Evolutionary conservation across 345 rosid species (phyloP), one percentile per base, ranked within the genome.

Genomic region (Dovyalis caffra): DNA sequence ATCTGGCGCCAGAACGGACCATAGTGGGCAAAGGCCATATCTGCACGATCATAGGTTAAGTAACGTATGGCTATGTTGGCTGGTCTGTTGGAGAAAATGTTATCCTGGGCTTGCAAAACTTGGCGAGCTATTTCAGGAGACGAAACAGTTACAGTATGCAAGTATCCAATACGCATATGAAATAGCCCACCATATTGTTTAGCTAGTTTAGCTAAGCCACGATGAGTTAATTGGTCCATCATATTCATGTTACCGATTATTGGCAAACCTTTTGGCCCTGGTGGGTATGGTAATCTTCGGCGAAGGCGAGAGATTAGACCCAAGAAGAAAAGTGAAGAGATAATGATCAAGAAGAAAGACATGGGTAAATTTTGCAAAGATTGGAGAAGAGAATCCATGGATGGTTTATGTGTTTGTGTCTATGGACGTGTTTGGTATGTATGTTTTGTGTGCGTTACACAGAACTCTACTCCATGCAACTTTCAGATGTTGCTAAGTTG

Each of bases 1-100:
- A 93, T 93, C 87, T 93, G 98, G 34, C 99, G 80, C 99, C 99
- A 93, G 60, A 92, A 93, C 0, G 99, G 98, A 0, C 99, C 99
- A 72, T 93, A 96, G 80, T 92, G 90, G 16, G 98, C 95, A 23
- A 96, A 96, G 38, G 99, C 99, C 97, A 96, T 92, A 76, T 96
- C 98, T 1, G 97, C 92, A 11, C 97, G 85, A 66, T 90, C 88
- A 45, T 96, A 96, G 10, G 97, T 93, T n/a, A 96, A 86, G 73
- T 90, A 93, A 66, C 88, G 81, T 61, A 90, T 91, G 76, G 97
- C 97, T 68, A 88, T 83, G 25, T 90, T 92, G 60, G 97, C 97
- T 0, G 99, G 97, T 0, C 99, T 78, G 79, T 96, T 96, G 1
- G 97, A 93, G 86, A 93, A 93, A 40, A 87, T 77, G 74, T 85